These are phyloP conservation scores for Pythium aquatile DNA, from an alignment of 352 stramenopile genomes.

Conservation along the genomic window DNA sequence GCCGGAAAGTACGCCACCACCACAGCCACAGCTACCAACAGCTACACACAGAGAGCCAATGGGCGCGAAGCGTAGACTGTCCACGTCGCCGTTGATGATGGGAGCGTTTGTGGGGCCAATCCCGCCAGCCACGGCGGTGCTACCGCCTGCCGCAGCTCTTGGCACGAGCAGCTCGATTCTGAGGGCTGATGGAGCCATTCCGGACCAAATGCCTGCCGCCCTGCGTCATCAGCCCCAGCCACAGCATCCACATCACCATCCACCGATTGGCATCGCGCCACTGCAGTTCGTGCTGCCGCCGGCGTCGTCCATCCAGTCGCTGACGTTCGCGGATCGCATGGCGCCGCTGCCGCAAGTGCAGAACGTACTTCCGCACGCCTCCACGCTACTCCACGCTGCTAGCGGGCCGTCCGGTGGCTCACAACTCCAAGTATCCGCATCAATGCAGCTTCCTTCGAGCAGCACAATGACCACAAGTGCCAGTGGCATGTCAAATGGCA, in stretches of 20 bases:
- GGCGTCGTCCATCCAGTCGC: constrained; percentile 36
- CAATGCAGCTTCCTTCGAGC: neutral
- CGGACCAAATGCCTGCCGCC: neutral
- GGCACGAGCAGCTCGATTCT: neutral
- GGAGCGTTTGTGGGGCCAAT: neutral
- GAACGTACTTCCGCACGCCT: constrained; percentile 28
- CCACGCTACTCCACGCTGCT: constrained; percentile 21
- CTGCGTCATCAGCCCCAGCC: constrained; percentile 1
- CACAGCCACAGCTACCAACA: too few relatives aligned
- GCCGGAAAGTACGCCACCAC: neutral
- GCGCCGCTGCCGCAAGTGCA: constrained; percentile 27
- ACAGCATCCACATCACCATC: constrained; percentile 11
- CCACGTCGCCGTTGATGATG: constrained; percentile 8
- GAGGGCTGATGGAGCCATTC: neutral
- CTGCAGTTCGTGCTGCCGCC: constrained; percentile 40
- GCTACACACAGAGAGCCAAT: neutral
- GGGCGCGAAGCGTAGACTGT: neutral
- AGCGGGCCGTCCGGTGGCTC: neutral
- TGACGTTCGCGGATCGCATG: constrained; percentile 23
- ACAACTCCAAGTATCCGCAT: neutral
- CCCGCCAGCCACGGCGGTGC: neutral
- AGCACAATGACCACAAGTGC: neutral
- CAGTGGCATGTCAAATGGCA: neutral
- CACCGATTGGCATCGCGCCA: constrained; percentile 25
- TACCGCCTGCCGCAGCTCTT: constrained; percentile 12